Conservation (phyloP, 1,139 yeast genomes). For the Magnusiomyces fungicola region DNA sequence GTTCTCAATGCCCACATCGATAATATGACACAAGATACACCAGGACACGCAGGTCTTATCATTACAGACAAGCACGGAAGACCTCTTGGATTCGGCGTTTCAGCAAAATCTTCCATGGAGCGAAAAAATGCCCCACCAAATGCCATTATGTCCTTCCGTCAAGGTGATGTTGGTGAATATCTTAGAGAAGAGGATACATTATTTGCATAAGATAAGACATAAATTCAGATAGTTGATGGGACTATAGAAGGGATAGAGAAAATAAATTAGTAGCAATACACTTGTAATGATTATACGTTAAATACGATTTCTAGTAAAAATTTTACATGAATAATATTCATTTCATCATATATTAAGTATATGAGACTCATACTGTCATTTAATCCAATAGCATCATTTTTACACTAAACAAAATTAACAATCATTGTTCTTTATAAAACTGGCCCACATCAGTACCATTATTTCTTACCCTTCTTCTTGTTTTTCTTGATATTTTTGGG, state of each 20-base stretch:
- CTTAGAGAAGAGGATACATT: conserved; percentile 96
- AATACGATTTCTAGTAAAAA: too few species aligned
- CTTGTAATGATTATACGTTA: too few species aligned
- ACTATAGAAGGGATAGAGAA: too few species aligned
- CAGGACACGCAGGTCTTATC: conserved; percentile 95
- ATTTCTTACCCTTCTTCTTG: conserved; percentile 42
- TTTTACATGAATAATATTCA: too few species aligned
- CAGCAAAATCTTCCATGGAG: conserved; percentile 89
- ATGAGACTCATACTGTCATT: too few species aligned
- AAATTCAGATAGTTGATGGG: too few species aligned
- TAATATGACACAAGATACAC: conserved; percentile 93
- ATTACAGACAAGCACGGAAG: conserved; percentile 87
- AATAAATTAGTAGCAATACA: too few species aligned
- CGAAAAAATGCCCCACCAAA: conserved; percentile 86
- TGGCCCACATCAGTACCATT: too few species aligned
- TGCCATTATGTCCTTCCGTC: conserved; percentile 91
- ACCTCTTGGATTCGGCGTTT: conserved; percentile 93
- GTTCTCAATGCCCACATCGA: conserved; percentile 95
- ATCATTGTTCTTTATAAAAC: too few species aligned
- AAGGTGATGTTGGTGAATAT: conserved; percentile 96
- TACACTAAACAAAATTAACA: too few species aligned
- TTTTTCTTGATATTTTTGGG: conserved; percentile 41
- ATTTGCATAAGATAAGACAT: conserved; percentile 50
- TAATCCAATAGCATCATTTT: too few species aligned
- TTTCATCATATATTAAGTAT: too few species aligned